phyloP scores from a whole-genome alignment of 441 rosid species.

The Corymbia citriodora region DNA sequence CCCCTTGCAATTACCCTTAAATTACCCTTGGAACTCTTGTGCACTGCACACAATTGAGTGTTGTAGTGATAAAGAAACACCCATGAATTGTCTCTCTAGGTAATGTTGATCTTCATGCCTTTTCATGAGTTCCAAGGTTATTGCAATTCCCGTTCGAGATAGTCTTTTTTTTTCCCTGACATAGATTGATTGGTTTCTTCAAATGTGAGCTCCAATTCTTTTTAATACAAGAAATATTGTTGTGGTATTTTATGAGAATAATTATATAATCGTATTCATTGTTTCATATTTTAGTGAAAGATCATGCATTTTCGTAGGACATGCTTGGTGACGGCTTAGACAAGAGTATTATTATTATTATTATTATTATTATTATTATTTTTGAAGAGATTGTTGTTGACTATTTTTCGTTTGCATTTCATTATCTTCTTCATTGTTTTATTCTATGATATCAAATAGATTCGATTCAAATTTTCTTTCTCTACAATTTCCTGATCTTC shows the following conservation, averaged over 20 bases:
- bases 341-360: background rate
- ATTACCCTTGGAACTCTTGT: background rate
- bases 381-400: background rate
- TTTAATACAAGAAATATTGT: background rate
- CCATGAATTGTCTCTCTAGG: background rate
- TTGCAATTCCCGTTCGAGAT: background rate
- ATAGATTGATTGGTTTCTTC: background rate
- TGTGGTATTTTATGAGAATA: background rate
- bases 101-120: background rate
- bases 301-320: background rate
- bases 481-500: background rate
- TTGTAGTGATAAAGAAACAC: background rate
- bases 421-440: background rate
- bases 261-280: background rate
- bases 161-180: background rate
- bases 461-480: background rate
- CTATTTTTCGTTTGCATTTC: background rate
- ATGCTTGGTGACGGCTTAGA: background rate
- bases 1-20: accelerated
- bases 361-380: background rate
- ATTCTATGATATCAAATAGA: background rate
- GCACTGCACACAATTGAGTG: background rate
- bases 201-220: background rate
- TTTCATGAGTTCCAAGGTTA: background rate
- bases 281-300: background rate